Percentiles rank a stretch among this genome's conserved stretches.
These are phyloP conservation scores for Kandelia obovata DNA, from an alignment of 345 rosid genomes.

Conservation along the genomic window DNA sequence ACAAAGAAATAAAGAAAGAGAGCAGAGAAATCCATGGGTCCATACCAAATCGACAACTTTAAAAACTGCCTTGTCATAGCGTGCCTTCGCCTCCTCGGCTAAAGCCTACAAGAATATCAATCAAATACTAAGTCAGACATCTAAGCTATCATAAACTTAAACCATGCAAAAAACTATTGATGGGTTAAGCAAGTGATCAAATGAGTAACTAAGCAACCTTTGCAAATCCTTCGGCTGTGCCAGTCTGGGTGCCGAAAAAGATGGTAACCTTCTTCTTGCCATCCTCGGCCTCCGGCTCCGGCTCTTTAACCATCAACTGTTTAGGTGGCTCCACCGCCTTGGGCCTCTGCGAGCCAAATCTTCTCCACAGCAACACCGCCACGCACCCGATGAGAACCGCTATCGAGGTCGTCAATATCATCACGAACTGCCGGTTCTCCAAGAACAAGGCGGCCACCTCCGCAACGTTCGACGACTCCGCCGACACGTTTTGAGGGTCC, in stretches of 20 bases:
- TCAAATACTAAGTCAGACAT: not conserved
- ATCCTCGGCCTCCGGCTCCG: not conserved
- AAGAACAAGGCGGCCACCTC: slow-evolving; percentile 42
- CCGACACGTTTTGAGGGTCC: slow-evolving; percentile 65
- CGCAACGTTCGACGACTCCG: slow-evolving; percentile 15
- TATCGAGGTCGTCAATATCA: slow-evolving; percentile 76
- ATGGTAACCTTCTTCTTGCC: slow-evolving; percentile 32
- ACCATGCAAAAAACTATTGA: too few relatives aligned
- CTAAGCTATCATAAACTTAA: not conserved
- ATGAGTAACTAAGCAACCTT: slow-evolving; percentile 38
- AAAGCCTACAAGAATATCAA: slow-evolving; percentile 40
- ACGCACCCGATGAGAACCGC: slow-evolving; percentile 87
- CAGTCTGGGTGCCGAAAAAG: slow-evolving; percentile 80
- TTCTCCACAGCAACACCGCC: slow-evolving; percentile 67
- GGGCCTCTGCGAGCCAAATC: slow-evolving; percentile 34
- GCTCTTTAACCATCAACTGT: slow-evolving; percentile 39
- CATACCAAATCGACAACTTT: slow-evolving; percentile 85
- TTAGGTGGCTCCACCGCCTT: slow-evolving; percentile 39
- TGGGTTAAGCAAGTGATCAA: not conserved
- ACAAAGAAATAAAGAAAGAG: not conserved
- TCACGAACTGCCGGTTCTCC: slow-evolving; percentile 70
- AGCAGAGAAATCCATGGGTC: not conserved
- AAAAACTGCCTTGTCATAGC: slow-evolving; percentile 77
- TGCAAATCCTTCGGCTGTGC: slow-evolving; percentile 79
- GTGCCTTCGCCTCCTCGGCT: slow-evolving; percentile 76